Evolutionary conservation across 306 rosid species (phyloP), one percentile per base, ranked within the genome.

Genomic region (Cicer yamashitae): DNA sequence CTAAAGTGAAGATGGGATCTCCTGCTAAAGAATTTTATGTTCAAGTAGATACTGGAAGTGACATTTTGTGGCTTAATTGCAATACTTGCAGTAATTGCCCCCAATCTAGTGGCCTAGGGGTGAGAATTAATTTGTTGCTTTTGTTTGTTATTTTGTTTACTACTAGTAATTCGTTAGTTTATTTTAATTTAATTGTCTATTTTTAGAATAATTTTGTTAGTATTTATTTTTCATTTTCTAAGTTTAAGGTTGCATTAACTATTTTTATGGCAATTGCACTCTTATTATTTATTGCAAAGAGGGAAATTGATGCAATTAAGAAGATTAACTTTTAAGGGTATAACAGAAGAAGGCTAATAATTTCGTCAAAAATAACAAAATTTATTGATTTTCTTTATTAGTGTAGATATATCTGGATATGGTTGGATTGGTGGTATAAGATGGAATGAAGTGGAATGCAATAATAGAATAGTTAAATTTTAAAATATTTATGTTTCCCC

Each of bases 21-120:
- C 99, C 99, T 34, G 93, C 97, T 11, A 90, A 77, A 81, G 97
- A 94, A 81, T 94, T 89, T 80, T 82, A 87, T 41, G 96, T 92
- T 53, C 99, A 94, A 85, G 89, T 92, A 59, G 99, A 94, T 81
- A 91, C 97, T 13, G 97, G 97, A 74, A 94, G 97, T 63, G 97
- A 92, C 70, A 90, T 92, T 66, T 87, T 94, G 86, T 94, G 97
- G 99, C 85, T 94, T 40, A 92, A 80, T 70, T 92, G 99, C 87
- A 86, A 77, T 67, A 81, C 96, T 61, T 94, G 99, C 86, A 85
- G 81, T 44, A 85, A 93, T 79, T 94, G 97, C 79, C 99, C 97
- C 15, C 90, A 84, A 48, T 82, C 96, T 67, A 94, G 99, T 84
- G 93, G 84, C 18, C 84, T 94, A 4, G 96, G 91, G 79, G 99